Base-by-base conservation (phyloP, 257 asterid species). In the Solanum sparsipilum region DNA sequence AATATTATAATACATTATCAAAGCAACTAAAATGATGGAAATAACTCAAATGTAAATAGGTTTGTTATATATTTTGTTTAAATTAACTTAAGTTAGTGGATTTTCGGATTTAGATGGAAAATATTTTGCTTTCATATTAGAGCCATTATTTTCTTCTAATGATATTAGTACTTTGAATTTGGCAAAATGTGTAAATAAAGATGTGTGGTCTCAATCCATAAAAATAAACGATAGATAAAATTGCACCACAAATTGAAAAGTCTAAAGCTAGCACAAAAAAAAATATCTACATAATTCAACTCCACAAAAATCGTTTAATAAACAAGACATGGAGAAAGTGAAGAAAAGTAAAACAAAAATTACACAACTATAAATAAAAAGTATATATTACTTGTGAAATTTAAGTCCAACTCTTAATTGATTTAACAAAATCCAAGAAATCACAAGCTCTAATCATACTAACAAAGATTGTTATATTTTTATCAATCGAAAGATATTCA, bases 371-470 rank as follows among this genome's bases (percentile, higher is more conserved):
- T 12, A 27, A 13, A 27, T 67, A 67, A 12, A 63, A 63, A 20
- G 15, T 63, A 23, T 0, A 23, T 63, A 63, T 63, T 23, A 63
- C 70, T 23, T 4, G 13, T 23, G 29, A 63, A 2, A 56, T 56
- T 20, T 20, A 3, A 56, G 25, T 56, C 11, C 0, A 11, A 7
- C 65, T 56, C 11, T 56, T 20, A 2, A 1, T 56, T 56, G 25
- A 56, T 56, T 56, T 20, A 20, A 56, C n/a, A 52, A 52, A 56
- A 56, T 7, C 2, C n/a, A 56, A 56, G 2, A 56, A 56, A 56
- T 18, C 25, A 56, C 12, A 21, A 0, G 2, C 2, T 0, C 4
- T 3, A 20, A 3, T 0, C 2, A 8, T 0, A 56, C 11, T 56
- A 56, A 7, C 12, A 56, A 56, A 7, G n/a, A 3, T 56, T 56